These are phyloP conservation scores for Ceratocystis diversiconidia DNA, from an alignment of 2,329 filamentous ascomycete species.

Conservation along the genomic window DNA sequence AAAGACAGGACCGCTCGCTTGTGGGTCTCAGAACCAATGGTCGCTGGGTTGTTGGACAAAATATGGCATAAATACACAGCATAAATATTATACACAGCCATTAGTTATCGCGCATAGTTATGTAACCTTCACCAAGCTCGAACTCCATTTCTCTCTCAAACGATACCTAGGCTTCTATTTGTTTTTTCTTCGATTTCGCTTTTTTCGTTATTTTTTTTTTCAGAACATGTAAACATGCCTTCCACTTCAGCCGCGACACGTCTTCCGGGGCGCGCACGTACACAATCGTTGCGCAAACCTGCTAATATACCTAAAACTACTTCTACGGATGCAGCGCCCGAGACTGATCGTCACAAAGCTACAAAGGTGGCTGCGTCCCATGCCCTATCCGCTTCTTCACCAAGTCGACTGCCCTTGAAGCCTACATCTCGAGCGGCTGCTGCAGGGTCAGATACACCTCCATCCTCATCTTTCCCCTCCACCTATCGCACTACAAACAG, in stretches of 20 bases:
- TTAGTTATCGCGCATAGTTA: too few relatives aligned
- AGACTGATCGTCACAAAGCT: constrained; percentile 23
- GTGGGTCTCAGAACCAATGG: too few relatives aligned
- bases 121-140: too few relatives aligned
- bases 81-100: too few relatives aligned
- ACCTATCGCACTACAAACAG: not conserved
- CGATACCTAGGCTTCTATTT: not conserved
- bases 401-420: constrained; percentile 38
- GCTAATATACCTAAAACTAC: constrained; percentile 18
- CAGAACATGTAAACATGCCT: constrained; percentile 9
- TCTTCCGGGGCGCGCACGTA: constrained; percentile 30
- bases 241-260: constrained; percentile 27
- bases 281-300: constrained; percentile 34
- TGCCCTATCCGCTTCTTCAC: constrained; percentile 26
- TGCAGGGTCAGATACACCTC: not conserved
- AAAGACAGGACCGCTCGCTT: too few relatives aligned
- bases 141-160: too few relatives aligned
- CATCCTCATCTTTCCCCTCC: not conserved
- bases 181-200: not conserved
- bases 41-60: too few relatives aligned
- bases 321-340: constrained; percentile 8
- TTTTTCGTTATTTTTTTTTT: not conserved
- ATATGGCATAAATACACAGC: too few relatives aligned
- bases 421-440: constrained; percentile 23
- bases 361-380: not conserved